phyloP scores from a whole-genome alignment of 2,329 filamentous ascomycete species.

The Mollisiaceae sp. region DNA sequence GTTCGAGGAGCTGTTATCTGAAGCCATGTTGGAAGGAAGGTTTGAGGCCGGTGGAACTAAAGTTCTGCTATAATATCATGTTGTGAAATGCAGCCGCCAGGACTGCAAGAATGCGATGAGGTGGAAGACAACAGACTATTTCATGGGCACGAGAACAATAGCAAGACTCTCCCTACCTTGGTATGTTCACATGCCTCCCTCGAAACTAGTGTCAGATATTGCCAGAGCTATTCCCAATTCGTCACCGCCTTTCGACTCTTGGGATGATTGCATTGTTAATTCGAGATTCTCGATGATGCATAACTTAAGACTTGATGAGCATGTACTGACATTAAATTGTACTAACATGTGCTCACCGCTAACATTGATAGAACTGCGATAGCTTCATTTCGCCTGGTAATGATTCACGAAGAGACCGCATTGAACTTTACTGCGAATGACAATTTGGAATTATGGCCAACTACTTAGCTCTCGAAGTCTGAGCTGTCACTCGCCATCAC shows the following conservation, averaged over 20 bases:
- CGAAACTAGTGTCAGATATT: neutral
- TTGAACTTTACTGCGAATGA: neutral
- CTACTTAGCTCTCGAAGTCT: neutral
- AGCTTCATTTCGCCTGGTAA: too few relatives aligned
- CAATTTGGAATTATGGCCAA: neutral
- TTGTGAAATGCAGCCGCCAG: neutral
- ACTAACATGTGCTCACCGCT: too few relatives aligned
- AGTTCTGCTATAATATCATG: constrained; percentile 2
- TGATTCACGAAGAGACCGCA: neutral
- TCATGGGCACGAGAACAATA: constrained; percentile 1
- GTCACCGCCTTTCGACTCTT: neutral
- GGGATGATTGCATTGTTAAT: too few relatives aligned
- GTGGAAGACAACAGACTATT: neutral
- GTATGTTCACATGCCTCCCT: constrained; percentile 1
- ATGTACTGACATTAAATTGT: too few relatives aligned
- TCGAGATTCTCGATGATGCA: too few relatives aligned
- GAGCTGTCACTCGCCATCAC: neutral
- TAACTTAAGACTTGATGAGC: neutral
- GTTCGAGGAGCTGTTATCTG: constrained; percentile 22
- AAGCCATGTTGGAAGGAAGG: constrained; percentile 15
- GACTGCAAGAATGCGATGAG: neutral
- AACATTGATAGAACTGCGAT: too few relatives aligned
- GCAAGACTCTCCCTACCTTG: neutral
- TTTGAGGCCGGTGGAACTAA: neutral
- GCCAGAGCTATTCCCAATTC: neutral